Percentiles rank a stretch among this genome's conserved stretches.
Evolutionary conservation across 306 rosid species (phyloP).

Genomic region (Argentina anserina): DNA sequence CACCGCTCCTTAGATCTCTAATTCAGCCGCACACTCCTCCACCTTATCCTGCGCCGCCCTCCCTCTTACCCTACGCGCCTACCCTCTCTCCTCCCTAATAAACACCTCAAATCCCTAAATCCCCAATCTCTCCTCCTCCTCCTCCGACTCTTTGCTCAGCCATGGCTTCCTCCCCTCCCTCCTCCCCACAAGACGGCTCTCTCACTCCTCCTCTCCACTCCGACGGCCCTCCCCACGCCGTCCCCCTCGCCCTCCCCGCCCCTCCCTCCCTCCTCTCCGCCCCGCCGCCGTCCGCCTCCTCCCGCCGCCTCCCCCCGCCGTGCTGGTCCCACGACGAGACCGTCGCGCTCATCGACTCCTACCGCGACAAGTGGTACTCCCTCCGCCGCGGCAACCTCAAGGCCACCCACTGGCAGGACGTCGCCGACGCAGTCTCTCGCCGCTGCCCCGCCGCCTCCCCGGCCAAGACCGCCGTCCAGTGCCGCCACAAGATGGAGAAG

Average conservation of each 20-base stretch:
- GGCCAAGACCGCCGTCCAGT: constrained; percentile 86
- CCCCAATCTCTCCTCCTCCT: background rate
- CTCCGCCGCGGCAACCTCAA: constrained; percentile 87
- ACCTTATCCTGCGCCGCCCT: constrained; percentile 14
- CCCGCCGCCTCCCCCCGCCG: constrained; percentile 89
- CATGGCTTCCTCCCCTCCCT: constrained; percentile 20
- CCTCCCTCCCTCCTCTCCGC: constrained; percentile 18
- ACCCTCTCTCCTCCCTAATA: background rate
- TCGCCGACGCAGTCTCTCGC: constrained; percentile 64
- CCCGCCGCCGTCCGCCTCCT: constrained; percentile 33
- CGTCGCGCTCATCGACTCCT: constrained; percentile 73
- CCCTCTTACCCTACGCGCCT: constrained; percentile 9
- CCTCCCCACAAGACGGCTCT: constrained; percentile 37
- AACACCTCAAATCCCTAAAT: background rate
- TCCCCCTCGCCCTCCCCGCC: constrained; percentile 44
- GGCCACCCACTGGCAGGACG: constrained; percentile 96
- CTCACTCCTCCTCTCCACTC: constrained; percentile 35
- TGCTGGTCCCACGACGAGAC: constrained; percentile 96
- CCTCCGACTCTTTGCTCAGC: background rate
- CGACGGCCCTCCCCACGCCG: constrained; percentile 32
- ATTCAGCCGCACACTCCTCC: constrained; percentile 66
- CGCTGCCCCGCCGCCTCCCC: constrained; percentile 67
- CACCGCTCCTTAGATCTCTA: constrained; percentile 65
- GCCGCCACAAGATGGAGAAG: constrained; percentile 96
- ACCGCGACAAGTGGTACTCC: constrained; percentile 88